Conservation (phyloP, 1,284 basidiomycete species). For the Tylopilus sp. region DNA sequence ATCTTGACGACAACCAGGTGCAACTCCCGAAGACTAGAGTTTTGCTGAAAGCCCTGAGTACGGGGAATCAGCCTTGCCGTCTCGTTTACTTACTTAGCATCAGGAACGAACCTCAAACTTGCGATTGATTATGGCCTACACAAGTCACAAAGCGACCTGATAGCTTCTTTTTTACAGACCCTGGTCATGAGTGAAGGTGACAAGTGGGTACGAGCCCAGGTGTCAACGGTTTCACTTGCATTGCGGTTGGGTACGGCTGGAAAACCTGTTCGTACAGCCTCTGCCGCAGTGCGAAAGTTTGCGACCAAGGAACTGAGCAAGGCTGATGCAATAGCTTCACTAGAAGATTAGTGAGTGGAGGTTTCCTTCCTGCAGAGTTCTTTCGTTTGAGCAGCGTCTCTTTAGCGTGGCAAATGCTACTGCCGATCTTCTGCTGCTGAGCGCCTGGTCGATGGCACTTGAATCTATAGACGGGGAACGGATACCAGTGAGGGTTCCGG, state of each 20-base stretch:
- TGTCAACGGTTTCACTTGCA: conserved; percentile 55
- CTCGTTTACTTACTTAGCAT: conserved; percentile 13
- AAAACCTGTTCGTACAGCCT: conserved; percentile 65
- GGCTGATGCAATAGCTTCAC: conserved; percentile 66
- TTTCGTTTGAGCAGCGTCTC: background rate
- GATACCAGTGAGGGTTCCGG: conserved; percentile 54
- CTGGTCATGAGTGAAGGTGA: conserved; percentile 85
- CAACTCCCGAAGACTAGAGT: conserved; percentile 58
- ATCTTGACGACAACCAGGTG: conserved; percentile 69
- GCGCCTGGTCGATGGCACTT: conserved; percentile 62
- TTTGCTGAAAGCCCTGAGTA: conserved; percentile 71
- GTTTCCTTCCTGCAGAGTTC: background rate
- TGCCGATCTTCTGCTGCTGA: conserved; percentile 68
- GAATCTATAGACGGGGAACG: conserved; percentile 50
- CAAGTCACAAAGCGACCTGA: conserved; percentile 71
- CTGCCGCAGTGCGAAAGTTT: conserved; percentile 65
- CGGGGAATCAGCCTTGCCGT: conserved; percentile 20
- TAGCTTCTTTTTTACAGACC: conserved; percentile 79
- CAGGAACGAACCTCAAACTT: conserved; percentile 74
- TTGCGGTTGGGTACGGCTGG: conserved; percentile 59
- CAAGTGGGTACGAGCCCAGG: conserved; percentile 66
- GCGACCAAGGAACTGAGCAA: conserved; percentile 74
- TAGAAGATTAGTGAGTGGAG: conserved; percentile 74
- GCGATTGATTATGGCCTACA: conserved; percentile 80
- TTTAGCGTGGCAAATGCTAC: conserved; percentile 75